These are phyloP conservation scores for Polymyxa betae DNA, from an alignment of 208 protist species.

Conservation along the genomic window DNA sequence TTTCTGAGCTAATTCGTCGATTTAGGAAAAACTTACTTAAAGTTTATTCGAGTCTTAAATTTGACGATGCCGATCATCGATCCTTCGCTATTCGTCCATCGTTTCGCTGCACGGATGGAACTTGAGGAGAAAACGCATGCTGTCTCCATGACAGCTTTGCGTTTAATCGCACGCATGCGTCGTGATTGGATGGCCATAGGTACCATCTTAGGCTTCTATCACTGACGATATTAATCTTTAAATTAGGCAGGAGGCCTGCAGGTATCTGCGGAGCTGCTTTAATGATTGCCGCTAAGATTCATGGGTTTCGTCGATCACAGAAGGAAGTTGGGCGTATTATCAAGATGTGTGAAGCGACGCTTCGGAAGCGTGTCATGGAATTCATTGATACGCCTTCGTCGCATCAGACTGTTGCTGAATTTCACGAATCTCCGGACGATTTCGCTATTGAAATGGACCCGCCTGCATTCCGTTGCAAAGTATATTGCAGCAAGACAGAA, in stretches of 20 bases:
- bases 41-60: slow-evolving; percentile 72
- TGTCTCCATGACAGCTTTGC: slow-evolving; percentile 73
- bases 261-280: slow-evolving; percentile 79
- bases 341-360: slow-evolving; percentile 74
- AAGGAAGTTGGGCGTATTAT: slow-evolving; percentile 72
- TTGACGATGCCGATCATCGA: slow-evolving; percentile 73
- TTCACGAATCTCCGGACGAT: slow-evolving; percentile 74
- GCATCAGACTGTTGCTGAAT: slow-evolving; percentile 69
- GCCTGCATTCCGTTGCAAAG: slow-evolving; percentile 66
- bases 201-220: slow-evolving; percentile 17
- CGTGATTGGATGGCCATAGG: slow-evolving; percentile 79
- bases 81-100: slow-evolving; percentile 77
- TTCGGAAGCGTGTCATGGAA: slow-evolving; percentile 72
- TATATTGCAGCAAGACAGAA: background rate
- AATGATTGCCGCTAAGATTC: slow-evolving; percentile 76
- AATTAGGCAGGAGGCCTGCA: slow-evolving; percentile 72
- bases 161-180: slow-evolving; percentile 78
- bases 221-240: background rate
- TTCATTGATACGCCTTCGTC: slow-evolving; percentile 72
- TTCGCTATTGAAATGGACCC: slow-evolving; percentile 69
- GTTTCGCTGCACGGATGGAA: slow-evolving; percentile 78
- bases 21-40: slow-evolving; percentile 68
- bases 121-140: slow-evolving; percentile 76
- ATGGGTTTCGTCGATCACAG: slow-evolving; percentile 75
- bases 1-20: background rate